These are phyloP conservation scores for Suillus placidus DNA, from an alignment of 768 basidiomycete species.

Conservation along the genomic window DNA sequence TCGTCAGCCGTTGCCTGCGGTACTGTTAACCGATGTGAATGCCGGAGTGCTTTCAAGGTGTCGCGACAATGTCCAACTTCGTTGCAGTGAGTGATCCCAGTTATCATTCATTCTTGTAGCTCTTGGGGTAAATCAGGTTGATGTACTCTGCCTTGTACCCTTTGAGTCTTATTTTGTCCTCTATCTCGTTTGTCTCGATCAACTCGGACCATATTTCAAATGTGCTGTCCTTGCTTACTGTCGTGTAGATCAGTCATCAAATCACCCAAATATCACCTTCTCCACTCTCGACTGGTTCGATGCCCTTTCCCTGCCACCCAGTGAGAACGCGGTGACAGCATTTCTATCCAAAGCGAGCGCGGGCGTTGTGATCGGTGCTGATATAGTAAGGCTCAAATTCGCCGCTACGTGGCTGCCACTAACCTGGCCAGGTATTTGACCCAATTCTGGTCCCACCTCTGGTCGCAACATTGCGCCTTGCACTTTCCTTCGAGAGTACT, in stretches of 20 bases:
- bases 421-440: constrained; percentile 63
- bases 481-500: constrained; percentile 25
- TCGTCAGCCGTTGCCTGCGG: constrained; percentile 12
- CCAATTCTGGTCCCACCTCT: constrained; percentile 61
- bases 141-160: neutral
- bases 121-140: neutral
- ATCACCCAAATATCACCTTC: constrained; percentile 48
- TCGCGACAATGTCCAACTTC: constrained; percentile 55
- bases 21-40: constrained; percentile 69
- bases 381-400: constrained; percentile 46
- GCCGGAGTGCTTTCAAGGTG: constrained; percentile 65
- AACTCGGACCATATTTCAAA: neutral
- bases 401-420: neutral
- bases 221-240: neutral
- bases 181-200: neutral
- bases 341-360: constrained; percentile 47
- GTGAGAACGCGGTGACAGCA: constrained; percentile 22
- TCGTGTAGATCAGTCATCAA: constrained; percentile 54
- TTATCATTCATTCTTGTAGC: neutral
- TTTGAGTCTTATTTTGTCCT: neutral
- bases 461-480: constrained; percentile 46
- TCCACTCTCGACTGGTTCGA: constrained; percentile 67
- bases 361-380: constrained; percentile 72
- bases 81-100: constrained; percentile 61
- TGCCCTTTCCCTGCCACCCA: constrained; percentile 42